Evolutionary conservation across 2,329 filamentous ascomycete genomes (phyloP), one percentile per base, ranked within the genome.

Genomic region (Macroventuria anomochaeta): DNA sequence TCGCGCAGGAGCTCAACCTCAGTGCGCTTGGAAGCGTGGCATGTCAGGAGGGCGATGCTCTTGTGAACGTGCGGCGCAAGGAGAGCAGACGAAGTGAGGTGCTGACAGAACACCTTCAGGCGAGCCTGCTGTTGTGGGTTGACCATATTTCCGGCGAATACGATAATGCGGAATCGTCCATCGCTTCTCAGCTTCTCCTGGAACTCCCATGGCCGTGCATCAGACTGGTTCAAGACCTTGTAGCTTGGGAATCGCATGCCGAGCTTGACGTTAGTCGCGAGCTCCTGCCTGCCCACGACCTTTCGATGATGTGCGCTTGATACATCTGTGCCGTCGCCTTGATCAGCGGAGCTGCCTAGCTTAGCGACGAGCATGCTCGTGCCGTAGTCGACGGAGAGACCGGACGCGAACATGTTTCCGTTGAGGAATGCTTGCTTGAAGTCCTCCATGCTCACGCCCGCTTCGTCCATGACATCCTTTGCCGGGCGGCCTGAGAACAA

Each of bases 391-490:
- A 88, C 84, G 56, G 74, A 80, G 5, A 81, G 72, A 0, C 85
- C 85, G 13, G 80, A 81, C 3, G 84, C 80, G 64, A 88, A 88
- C 63, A 83, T 57, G 58, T 84, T 84, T 1, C 83, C 63, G 59
- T 85, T 84, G 23, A 81, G 64, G 59, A 88, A 87, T 0, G 81
- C 81, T 0, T 81, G 71, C 60, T 87, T 85, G 75, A 89, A 88
- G 28, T 82, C 83, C 0, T 81, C 79, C 82, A 88, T 85, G 58
- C 76, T 83, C 49, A 88, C 81, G 0, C 85, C 85, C 40, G 81
- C 81, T 53, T 82, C 81, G 58, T 88, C 84, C 73, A 83, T 79
- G 20, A 84, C 75, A 48, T 85, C 83, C 65, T 83, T 85, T 28
- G 80, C 83, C 1, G 81, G 85, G 1, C 68, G 59, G 0, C 78